Conservation (phyloP, 2,329 filamentous ascomycete species). For the Pyricularia pennisetigena region DNA sequence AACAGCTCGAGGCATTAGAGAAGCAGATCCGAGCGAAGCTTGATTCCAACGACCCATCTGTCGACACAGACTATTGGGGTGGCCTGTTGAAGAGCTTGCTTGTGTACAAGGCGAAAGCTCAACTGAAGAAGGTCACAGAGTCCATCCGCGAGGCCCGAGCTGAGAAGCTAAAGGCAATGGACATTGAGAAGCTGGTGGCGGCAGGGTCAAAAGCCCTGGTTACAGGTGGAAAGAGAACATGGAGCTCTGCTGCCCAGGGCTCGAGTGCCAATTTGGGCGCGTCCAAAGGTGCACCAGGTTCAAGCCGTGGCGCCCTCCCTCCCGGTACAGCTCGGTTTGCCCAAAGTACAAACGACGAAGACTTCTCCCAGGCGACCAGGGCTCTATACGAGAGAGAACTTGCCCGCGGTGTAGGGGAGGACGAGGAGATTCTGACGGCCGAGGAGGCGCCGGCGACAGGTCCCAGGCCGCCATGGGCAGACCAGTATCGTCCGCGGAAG, state of each 20-base stretch:
- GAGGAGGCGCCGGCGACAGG: constrained; percentile 68
- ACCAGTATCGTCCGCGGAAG: constrained; percentile 81
- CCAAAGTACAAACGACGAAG: constrained; percentile 52
- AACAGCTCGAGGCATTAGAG: constrained; percentile 80
- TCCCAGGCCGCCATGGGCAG: constrained; percentile 65
- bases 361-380: constrained; percentile 79
- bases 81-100: constrained; percentile 76
- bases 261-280: constrained; percentile 11
- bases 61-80: constrained; percentile 97
- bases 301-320: constrained; percentile 26
- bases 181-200: constrained; percentile 46
- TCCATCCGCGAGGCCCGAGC: constrained; percentile 63
- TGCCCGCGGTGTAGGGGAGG: constrained; percentile 80
- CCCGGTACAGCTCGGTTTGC: constrained; percentile 61
- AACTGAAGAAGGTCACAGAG: constrained; percentile 67
- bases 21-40: constrained; percentile 80
- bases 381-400: constrained; percentile 88
- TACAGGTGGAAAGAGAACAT: neutral
- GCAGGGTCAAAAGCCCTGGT: constrained; percentile 21
- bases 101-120: constrained; percentile 87
- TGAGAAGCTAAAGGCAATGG: constrained; percentile 53
- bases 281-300: constrained; percentile 10
- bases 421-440: constrained; percentile 89
- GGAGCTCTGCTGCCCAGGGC: neutral
- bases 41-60: constrained; percentile 68